Evolutionary conservation across 805 yeast species (phyloP), one percentile per base, ranked within the genome.

Genomic region (Wickerhamomyces tratensis): DNA sequence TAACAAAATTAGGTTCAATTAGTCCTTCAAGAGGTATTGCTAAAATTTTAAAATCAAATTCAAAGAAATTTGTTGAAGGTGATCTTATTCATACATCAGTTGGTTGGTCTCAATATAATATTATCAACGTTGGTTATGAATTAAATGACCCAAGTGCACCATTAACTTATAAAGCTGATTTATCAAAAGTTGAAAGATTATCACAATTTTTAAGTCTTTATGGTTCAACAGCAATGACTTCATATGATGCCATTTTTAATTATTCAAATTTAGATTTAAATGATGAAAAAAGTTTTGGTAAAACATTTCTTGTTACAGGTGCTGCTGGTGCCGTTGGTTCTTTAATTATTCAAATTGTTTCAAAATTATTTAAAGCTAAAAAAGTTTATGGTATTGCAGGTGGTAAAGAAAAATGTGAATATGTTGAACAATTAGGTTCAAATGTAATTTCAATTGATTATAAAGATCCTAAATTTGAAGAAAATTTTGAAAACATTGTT

Each of bases 271-370:
- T 77, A 43, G 54, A 61, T 42, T 64, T 61, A 20, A 67, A 67
- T 25, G 63, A 59, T 27, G 57, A 56, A 29, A 20, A 20, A 20
- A 20, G 20, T 20, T 63, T 58, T 29, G 65, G 61, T 27, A 77
- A 77, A 51, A 63, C 68, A 7, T 65, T 75, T 49, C 59, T 78
- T 38, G 63, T 80, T 38, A 72, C 80, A 15, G 86, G 84, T 44
- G 86, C 86, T 12, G 72, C 81, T 7, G 87, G 87, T 46, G 84
- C 85, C n/a, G 80, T 81, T n/a, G 86, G 86, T 12, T 69, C 76
- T 26, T 60, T 69, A 39, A 73, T 67, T 39, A 73, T 78, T 20
- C 85, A 79, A 56, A 54, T 80, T 11, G 79, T 84, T 36, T 63
- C 75, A 46, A 61, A 70, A 35, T 58, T 74, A 10, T 65, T 72